Base-by-base conservation (phyloP, 768 basidiomycete species). In the Boletellus emodensis region DNA sequence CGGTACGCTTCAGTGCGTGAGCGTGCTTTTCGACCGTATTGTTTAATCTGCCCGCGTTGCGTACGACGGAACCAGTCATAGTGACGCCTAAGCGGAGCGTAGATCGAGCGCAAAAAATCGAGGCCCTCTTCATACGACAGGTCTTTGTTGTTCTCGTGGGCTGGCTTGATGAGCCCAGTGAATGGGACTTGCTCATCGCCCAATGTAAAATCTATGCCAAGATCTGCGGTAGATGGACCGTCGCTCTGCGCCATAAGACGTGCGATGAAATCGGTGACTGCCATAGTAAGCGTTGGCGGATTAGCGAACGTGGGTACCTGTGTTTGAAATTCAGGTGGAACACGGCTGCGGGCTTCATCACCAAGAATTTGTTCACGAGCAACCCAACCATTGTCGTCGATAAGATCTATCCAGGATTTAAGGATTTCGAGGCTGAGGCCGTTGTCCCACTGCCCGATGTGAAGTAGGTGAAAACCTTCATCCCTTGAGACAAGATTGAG, bases 41-140 rank as follows among this genome's bases (percentile, higher is more conserved):
- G 90, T 63, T 90, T 91, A 60, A 97, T 87, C 65, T 94, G 91
- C 8, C 94, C 94, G 5, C 89, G 81, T 66, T 98, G 94, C 3
- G 94, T 96, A 40, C 85, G 83, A 37, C 91, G 82, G 78, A 98
- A 96, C 94, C 94, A 98, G 46, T 91, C 85, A 64, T 95, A 97
- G 66, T 97, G 95, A 24, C 90, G 80, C 61, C 88, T 89, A 13
- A 97, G 76, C 0, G 89, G 86, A 18, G 72, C 69, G 63, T 98
- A 98, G 44, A 96, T 89, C 3, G 83, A 84, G 46, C 75, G 80
- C 37, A 98, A 79, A 72, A 83, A 95, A 3, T 72, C 64, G 3
- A 81, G 70, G 0, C 87, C 86, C 17, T 84, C 72, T 30, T 79
- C 75, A 4, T 81, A 81, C n/a, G 81, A 73, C 39, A 81, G 53